These are phyloP conservation scores for Sextonia rubra DNA, from an alignment of 164 flowering plant species.

Conservation along the genomic window DNA sequence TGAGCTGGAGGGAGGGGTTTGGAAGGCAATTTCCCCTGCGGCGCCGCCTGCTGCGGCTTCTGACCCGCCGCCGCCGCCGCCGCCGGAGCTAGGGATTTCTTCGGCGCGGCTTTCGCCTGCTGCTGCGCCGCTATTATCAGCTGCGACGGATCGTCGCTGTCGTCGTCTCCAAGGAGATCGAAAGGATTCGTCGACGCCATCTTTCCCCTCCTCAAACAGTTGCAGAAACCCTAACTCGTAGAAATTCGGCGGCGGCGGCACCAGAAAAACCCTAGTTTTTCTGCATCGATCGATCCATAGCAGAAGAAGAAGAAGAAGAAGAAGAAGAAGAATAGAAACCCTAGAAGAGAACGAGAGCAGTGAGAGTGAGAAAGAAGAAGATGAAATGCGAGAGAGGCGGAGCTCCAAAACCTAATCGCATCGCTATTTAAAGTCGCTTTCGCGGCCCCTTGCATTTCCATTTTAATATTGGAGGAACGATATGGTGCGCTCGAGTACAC, in stretches of 20 bases:
- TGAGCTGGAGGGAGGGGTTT: slow-evolving; percentile 79
- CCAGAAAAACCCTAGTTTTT: slow-evolving; percentile 11
- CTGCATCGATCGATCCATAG: slow-evolving; percentile 4
- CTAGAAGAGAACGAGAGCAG: slow-evolving; percentile 16
- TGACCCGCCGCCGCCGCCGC: slow-evolving; percentile 15
- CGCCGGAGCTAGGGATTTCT: slow-evolving; percentile 31
- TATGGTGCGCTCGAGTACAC: too few relatives aligned
- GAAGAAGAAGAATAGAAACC: slow-evolving; percentile 10
- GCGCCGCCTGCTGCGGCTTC: slow-evolving; percentile 16
- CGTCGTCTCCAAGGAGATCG: slow-evolving; percentile 71
- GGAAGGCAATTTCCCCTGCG: slow-evolving; percentile 37
- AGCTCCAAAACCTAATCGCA: background rate
- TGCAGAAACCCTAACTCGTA: slow-evolving; percentile 1
- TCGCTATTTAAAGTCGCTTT: too few relatives aligned
- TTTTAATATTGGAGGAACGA: too few relatives aligned
- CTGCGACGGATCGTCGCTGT: slow-evolving; percentile 63
- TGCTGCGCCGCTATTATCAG: slow-evolving; percentile 44
- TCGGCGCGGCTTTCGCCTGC: slow-evolving; percentile 23
- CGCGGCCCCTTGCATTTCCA: too few relatives aligned
- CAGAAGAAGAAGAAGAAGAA: background rate
- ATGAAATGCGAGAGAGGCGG: background rate
- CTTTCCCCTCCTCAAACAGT: background rate
- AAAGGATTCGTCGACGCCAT: slow-evolving; percentile 50
- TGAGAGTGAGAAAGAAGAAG: background rate
- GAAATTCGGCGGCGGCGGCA: slow-evolving; percentile 7